These are phyloP conservation scores for Rosa lucieae DNA, from an alignment of 306 rosid species.

Conservation along the genomic window DNA sequence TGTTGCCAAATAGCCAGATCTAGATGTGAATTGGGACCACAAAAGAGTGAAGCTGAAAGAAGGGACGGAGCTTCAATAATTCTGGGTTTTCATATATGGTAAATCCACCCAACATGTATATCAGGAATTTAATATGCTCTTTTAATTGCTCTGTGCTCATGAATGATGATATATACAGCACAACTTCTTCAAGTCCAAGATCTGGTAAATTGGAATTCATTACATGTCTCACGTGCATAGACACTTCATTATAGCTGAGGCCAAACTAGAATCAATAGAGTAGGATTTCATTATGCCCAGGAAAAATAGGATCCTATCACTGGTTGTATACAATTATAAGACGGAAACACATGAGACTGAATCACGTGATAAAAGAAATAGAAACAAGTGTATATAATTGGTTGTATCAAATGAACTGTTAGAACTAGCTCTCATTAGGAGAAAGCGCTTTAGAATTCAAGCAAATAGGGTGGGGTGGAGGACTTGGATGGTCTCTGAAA, in stretches of 20 bases:
- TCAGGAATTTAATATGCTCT: slow-evolving; percentile 33
- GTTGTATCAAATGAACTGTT: background rate
- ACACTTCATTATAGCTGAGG: background rate
- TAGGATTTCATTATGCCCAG: background rate
- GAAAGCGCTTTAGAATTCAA: background rate
- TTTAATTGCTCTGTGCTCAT: background rate
- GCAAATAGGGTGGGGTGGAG: background rate
- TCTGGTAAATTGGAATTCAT: background rate
- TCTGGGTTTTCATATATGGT: slow-evolving; percentile 26
- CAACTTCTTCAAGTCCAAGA: slow-evolving; percentile 9
- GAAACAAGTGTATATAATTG: background rate
- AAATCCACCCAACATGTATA: slow-evolving; percentile 34
- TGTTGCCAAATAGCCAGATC: slow-evolving; percentile 41
- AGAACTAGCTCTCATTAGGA: background rate
- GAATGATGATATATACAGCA: slow-evolving; percentile 5
- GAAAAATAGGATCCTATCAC: background rate
- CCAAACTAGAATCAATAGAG: background rate
- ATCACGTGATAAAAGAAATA: too few relatives aligned
- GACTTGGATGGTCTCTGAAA: background rate
- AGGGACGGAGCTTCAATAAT: slow-evolving; percentile 38
- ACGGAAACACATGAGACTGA: background rate
- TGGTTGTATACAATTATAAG: too few relatives aligned
- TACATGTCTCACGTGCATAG: background rate
- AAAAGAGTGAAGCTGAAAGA: slow-evolving; percentile 28
- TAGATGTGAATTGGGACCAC: slow-evolving; percentile 53